phyloP scores from a whole-genome alignment of 169 alveolate genomes.

The Plasmodium inui region DNA sequence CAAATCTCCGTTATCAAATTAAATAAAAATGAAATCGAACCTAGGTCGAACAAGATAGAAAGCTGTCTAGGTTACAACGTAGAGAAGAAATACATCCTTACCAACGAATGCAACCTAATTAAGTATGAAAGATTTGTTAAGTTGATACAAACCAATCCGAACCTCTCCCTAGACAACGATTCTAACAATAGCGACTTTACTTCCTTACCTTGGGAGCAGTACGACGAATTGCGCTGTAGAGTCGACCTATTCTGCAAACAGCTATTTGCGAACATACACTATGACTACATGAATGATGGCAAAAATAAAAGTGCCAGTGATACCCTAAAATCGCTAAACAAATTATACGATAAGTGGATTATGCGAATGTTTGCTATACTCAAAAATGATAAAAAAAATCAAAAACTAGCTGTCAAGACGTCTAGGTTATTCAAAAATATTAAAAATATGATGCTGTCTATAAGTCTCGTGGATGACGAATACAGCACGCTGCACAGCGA shows the following conservation, averaged over 20 bases:
- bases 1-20: conserved; percentile 75
- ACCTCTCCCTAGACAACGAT: conserved; percentile 42
- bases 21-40: conserved; percentile 66
- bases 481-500: conserved; percentile 74
- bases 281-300: conserved; percentile 74
- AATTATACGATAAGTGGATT: conserved; percentile 73
- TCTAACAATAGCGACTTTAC: conserved; percentile 20
- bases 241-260: conserved; percentile 68
- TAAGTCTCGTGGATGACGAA: conserved; percentile 72
- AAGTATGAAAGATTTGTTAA: conserved; percentile 70
- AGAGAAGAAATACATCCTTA: conserved; percentile 61
- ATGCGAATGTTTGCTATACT: conserved; percentile 77
- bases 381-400: conserved; percentile 71
- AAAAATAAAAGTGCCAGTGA: conserved; percentile 72
- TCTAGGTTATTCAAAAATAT: conserved; percentile 69
- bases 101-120: conserved; percentile 67
- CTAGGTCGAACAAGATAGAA: conserved; percentile 73
- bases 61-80: conserved; percentile 76
- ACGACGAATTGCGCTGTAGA: conserved; percentile 71
- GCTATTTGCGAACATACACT: conserved; percentile 52
- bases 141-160: conserved; percentile 62
- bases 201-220: conserved; percentile 70
- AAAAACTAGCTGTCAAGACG: conserved; percentile 70
- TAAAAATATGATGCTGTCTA: conserved; percentile 66
- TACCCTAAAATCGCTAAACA: conserved; percentile 41